Base-by-base conservation (phyloP, 768 basidiomycete species). In the Rhodocollybia butyracea region DNA sequence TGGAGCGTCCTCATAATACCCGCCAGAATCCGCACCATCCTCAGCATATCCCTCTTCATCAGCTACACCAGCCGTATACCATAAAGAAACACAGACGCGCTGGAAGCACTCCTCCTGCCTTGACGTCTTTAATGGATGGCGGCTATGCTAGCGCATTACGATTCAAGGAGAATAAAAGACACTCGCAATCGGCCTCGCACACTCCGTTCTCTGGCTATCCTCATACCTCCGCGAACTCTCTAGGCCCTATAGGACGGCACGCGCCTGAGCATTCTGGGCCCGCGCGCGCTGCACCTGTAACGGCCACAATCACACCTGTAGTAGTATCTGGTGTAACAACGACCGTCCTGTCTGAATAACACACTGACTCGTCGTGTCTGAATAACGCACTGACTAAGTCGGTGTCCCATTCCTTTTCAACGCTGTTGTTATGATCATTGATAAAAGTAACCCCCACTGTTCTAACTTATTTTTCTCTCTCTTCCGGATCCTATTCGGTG, bases 81-180 rank as follows among this genome's bases (percentile, higher is more conserved):
- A 12, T 53, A 10, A 41, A 32, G 26, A 41, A 40, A 19, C 38
- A 54, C 11, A 40, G 17, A 26, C 53, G 53, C 5, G 42, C 53
- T 3, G 53, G 53, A 3, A 54, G 53, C 34, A 54, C 53, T 4
- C 53, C 53, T 26, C 53, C 53, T 26, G 43, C 42, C 19, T 32
- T 32, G 10, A 46, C 53, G 19, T 42, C 51, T 41, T 15, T 26
- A 19, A 19, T 24, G n/a, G 51, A 42, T 30, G 40, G 31, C 6
- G 50, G 38, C 22, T 36, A 40, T 41, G 39, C 40, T 12, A 31
- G 36, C 19, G 40, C 51, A n/a, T n/a, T 41, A 24, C 38, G 51
- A 15, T 53, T 53, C 19, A 22, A 32, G 24, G 51, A 38, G 31
- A 21, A 41, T 39, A 40, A 34, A 22, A 27, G n/a, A 29, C 51